phyloP scores from a whole-genome alignment of 768 basidiomycete genomes.

The Trametes gibbosa region DNA sequence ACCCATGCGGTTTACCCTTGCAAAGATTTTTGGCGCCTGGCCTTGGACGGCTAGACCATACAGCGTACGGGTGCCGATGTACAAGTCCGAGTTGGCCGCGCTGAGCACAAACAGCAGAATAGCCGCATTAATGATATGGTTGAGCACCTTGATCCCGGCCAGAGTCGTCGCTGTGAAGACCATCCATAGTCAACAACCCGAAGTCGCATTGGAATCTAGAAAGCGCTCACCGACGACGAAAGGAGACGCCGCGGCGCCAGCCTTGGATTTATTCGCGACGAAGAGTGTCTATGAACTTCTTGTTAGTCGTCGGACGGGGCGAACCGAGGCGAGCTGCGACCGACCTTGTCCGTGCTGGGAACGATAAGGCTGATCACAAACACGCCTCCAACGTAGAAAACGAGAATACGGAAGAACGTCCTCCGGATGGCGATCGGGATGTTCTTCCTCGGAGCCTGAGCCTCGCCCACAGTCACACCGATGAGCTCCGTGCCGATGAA shows the following conservation, averaged over 20 bases:
- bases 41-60: slow-evolving; percentile 47
- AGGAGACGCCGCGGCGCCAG: slow-evolving; percentile 59
- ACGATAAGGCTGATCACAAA: slow-evolving; percentile 73
- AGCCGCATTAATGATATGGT: slow-evolving; percentile 63
- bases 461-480: slow-evolving; percentile 58
- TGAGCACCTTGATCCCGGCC: slow-evolving; percentile 56
- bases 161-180: slow-evolving; percentile 32
- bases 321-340: slow-evolving; percentile 4
- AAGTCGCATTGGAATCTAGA: not conserved
- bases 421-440: slow-evolving; percentile 69
- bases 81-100: slow-evolving; percentile 61
- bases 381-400: slow-evolving; percentile 71
- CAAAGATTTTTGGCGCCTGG: slow-evolving; percentile 44
- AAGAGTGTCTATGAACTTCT: slow-evolving; percentile 31
- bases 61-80: slow-evolving; percentile 47
- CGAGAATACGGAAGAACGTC: slow-evolving; percentile 57
- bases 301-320: not conserved
- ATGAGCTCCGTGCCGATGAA: slow-evolving; percentile 77
- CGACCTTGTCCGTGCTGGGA: slow-evolving; percentile 51
- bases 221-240: slow-evolving; percentile 49
- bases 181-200: too few species aligned
- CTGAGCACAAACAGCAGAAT: slow-evolving; percentile 66
- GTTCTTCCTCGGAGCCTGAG: slow-evolving; percentile 69
- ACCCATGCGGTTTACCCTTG: slow-evolving; percentile 34
- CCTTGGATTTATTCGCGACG: slow-evolving; percentile 37